Evolutionary conservation across 176 grass and related monocot species (phyloP), one percentile per base, ranked within the genome.

Genomic region (Pontederia crassipes): DNA sequence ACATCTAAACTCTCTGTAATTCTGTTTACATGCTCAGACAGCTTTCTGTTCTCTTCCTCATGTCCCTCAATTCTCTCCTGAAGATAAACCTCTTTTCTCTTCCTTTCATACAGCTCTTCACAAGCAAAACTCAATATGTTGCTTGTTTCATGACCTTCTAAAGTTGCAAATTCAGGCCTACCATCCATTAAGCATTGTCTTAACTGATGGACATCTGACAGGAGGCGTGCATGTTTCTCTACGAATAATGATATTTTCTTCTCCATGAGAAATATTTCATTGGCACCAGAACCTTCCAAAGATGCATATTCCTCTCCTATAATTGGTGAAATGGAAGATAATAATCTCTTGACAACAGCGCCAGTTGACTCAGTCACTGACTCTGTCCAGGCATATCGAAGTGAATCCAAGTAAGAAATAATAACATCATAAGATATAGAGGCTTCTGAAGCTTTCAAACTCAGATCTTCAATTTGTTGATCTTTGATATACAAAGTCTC

Each of bases 61-160:
- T 79, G 76, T 52, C 32, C 54, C 32, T 57, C 65, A 59, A 79
- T 49, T 55, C 64, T 75, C 32, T 83, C 73, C 74, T 75, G 73
- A 71, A 87, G 72, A 88, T 68, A 26, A 49, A 74, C 74, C 61
- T 91, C 71, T 51, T 80, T 97, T 64, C 85, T 91, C 78, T 91
- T 97, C 81, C 81, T 85, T 58, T 72, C 75, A 29, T 79, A 48
- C 78, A 97, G 79, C 70, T 85, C 76, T 20, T 88, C 71, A 45
- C 27, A 71, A 78, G 72, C 71, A 12, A 77, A 17, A 74, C 64
- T 68, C 50, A 97, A 74, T 62, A 74, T 64, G 57, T 48, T 77
- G 58, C 58, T 52, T 49, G 70, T 70, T 52, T 85, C 81, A 62
- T 66, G 45, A 49, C 58, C 50, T 10, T 53, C 76, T 28, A 46